A percentile compares a stretch with the other conserved stretches of the same genome.
phyloP scores from a whole-genome alignment of 192 early-diverging fungal genomes.

The Backusella liffmaniae region DNA sequence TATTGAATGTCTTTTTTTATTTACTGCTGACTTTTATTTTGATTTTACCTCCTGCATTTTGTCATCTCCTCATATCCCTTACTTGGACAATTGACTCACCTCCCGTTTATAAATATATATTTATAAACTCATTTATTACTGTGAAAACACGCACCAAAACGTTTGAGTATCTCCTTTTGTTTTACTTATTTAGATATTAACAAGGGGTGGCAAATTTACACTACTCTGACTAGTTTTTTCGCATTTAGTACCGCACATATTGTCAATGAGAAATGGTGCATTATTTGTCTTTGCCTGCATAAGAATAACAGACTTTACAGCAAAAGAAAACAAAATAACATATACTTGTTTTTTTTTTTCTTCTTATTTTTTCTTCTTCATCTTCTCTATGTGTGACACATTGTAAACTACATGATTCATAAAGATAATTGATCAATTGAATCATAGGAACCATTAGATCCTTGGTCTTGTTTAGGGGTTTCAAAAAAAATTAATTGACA shows the following conservation, averaged over 20 bases:
- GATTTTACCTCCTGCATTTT: conserved; percentile 3
- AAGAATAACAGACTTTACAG: background rate
- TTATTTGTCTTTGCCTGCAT: background rate
- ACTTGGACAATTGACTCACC: background rate
- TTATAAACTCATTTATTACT: background rate
- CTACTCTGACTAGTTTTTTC: background rate
- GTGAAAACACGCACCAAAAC: background rate
- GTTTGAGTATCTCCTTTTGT: background rate
- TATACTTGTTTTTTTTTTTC: background rate
- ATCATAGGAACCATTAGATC: background rate
- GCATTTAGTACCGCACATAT: background rate
- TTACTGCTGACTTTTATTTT: conserved; percentile 2
- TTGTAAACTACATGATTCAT: background rate
- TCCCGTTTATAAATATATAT: background rate
- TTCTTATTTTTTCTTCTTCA: background rate
- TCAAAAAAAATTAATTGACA: background rate
- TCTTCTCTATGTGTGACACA: background rate
- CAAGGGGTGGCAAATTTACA: background rate
- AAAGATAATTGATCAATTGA: background rate
- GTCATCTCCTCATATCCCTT: background rate
- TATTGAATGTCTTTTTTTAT: background rate
- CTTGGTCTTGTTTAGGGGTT: background rate
- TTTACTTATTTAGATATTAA: conserved; percentile 10
- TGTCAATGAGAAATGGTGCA: conserved; percentile 2
- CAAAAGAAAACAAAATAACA: background rate